Base-by-base conservation (phyloP, 768 basidiomycete species). In the button mushroom (Agaricus bisporus) region DNA sequence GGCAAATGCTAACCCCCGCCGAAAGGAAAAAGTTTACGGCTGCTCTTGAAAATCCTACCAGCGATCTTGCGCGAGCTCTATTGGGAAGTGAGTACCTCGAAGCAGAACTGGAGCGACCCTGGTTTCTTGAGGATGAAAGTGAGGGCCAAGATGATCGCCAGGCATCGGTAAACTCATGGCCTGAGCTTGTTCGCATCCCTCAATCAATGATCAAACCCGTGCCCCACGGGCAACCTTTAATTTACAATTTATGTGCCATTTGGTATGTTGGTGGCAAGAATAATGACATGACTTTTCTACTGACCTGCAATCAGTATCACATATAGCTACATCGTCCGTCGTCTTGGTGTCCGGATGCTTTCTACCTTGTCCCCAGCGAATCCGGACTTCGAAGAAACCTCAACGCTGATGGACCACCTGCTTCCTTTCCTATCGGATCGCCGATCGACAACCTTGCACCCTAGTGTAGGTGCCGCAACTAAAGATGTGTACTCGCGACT, bases 241-340 rank as follows among this genome's bases (percentile, higher is more conserved):
- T 85, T 1, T 90, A 86, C 61, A 94, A 93, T 56, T 68, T 89
- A 26, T 76, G 76, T 37, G 81, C 82, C 7, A 66, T 90, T 22
- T 75, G 78, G 91, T 91, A 63, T 42, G 88, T 74, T 8, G 29
- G 11, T 17, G n/a, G 17, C 8, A 11, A 17, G 11, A 20, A 17
- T 28, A 5, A 7, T 25, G n/a, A 39, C 14, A 28, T 35, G 28
- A 44, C 47, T 62, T 8, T 60, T 46, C 18, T 18, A 48, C 28
- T 14, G 25, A 35, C 29, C 20, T 35, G 15, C 44, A 48, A 41
- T 51, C 28, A 91, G 89, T 49, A 68, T 91, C 47, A 76, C 83
- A 8, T 93, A 92, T 63, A 73, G 80, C 2, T 89, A 83, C 59
- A 69, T 71, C 14, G 82, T 82, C 38, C 85, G 88, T 9, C 77